These are phyloP conservation scores for Penstemon davidsonii DNA, from an alignment of 257 asterid genomes.

Conservation along the genomic window DNA sequence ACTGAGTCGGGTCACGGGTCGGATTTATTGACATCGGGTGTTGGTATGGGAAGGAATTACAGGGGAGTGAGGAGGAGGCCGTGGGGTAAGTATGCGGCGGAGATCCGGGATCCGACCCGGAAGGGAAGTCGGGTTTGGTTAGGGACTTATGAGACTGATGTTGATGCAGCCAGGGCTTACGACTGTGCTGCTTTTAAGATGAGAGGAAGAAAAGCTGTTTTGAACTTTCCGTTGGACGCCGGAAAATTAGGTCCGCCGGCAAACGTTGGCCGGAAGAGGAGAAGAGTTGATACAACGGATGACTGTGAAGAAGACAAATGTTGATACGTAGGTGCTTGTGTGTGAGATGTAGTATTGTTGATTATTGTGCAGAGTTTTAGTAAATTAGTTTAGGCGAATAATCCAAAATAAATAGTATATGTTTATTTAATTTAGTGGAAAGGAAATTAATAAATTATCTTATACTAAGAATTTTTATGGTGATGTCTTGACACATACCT, in stretches of 20 bases:
- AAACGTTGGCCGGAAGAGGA: conserved; percentile 46
- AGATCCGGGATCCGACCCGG: conserved; percentile 75
- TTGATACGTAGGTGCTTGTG: background rate
- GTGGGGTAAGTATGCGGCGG: conserved; percentile 93
- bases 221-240: conserved; percentile 81
- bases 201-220: conserved; percentile 75
- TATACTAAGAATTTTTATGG: too few species aligned
- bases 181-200: conserved; percentile 85
- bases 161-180: conserved; percentile 87
- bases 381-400: background rate
- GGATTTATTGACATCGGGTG: background rate
- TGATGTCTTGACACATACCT: too few species aligned
- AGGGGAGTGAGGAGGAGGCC: conserved; percentile 89
- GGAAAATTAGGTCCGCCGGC: conserved; percentile 64
- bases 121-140: conserved; percentile 83
- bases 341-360: background rate
- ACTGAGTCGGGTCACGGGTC: conserved; percentile 4
- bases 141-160: conserved; percentile 65
- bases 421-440: too few species aligned
- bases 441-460: too few species aligned
- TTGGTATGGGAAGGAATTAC: conserved; percentile 36
- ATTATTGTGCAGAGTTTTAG: background rate
- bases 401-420: background rate
- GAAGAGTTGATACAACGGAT: conserved; percentile 28
- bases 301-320: background rate